phyloP scores from a whole-genome alignment of 805 yeast species.

The Saccharomycodes ludwigii region DNA sequence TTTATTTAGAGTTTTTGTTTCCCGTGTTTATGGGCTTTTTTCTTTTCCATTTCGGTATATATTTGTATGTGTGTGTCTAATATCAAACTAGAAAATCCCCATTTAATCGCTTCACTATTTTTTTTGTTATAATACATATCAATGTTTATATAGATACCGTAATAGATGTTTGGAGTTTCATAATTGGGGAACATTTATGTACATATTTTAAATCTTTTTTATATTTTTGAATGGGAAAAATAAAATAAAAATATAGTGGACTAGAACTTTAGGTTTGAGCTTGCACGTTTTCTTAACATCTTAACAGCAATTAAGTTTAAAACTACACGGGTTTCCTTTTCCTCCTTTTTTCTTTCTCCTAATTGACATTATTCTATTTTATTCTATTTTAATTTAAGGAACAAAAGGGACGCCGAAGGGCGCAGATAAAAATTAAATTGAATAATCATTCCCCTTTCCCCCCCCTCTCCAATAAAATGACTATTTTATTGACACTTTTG shows the following conservation, averaged over 20 bases:
- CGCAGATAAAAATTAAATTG: too few relatives aligned
- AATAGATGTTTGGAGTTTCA: conserved; percentile 30
- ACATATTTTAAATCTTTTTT: conserved; percentile 2
- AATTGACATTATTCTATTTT: neutral
- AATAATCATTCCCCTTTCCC: too few relatives aligned
- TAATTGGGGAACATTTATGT: conserved; percentile 23
- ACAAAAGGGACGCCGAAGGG: too few relatives aligned
- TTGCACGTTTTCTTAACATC: neutral
- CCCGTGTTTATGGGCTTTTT: conserved; percentile 3
- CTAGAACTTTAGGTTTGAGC: neutral
- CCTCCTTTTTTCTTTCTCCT: neutral
- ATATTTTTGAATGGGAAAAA: neutral
- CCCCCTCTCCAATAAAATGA: too few relatives aligned
- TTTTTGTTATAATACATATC: conserved; percentile 19
- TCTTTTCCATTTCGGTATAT: neutral
- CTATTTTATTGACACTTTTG: too few relatives aligned
- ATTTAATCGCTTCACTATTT: conserved; percentile 30
- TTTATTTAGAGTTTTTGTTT: neutral
- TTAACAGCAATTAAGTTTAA: neutral
- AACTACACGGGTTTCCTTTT: neutral
- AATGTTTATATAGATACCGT: too few relatives aligned
- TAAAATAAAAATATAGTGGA: neutral
- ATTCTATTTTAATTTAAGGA: too few relatives aligned
- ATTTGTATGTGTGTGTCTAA: conserved; percentile 8
- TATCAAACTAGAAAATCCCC: conserved; percentile 23